Evolutionary conservation across 2,329 filamentous ascomycete species (phyloP), one percentile per base, ranked within the genome.

Genomic region (Aureobasidium sp.): DNA sequence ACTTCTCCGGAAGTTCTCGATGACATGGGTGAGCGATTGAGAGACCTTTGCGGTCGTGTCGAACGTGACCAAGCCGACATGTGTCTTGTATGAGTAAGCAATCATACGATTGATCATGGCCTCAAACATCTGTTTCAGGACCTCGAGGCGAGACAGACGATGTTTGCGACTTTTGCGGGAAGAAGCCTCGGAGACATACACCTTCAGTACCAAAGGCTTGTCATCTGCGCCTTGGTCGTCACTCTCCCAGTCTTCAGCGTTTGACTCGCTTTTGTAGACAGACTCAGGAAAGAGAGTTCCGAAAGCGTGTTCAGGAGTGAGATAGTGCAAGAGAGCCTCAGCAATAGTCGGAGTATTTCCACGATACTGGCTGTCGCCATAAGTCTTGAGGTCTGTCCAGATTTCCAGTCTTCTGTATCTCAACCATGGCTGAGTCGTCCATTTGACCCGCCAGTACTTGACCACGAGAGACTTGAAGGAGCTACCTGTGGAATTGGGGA

Each of bases 71-170:
- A 76, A 66, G 5, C 74, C 74, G 29, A 74, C 64, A 52, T 75
- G 71, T 0, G 71, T 74, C 48, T 71, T 68, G 64, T 70, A 75
- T 42, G 69, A 67, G 61, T 75, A 75, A 2, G 74, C 74, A n/a
- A 75, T 65, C 1, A 73, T 65, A 7, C 73, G 65, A 58, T 76
- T 75, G 64, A 76, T 67, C 61, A 74, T 69, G 7, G 71, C 69
- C 44, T 73, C 69, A 58, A 75, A 76, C 65, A 75, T 72, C 56
- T 75, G 70, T 63, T 75, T 74, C 17, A 73, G 62, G 3, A 75
- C 72, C 44, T 73, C 72, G 11, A 75, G 65, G 12, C 71, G 65
- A 29, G 62, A 44, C 14, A 60, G 8, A 22, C 17, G n/a, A 20
- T 36, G 25, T 36, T 52, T 8, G 0, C 11, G 7, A 17, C 52